phyloP scores from a whole-genome alignment of 2,329 filamentous ascomycete species.

The Ramularia endophylla region DNA sequence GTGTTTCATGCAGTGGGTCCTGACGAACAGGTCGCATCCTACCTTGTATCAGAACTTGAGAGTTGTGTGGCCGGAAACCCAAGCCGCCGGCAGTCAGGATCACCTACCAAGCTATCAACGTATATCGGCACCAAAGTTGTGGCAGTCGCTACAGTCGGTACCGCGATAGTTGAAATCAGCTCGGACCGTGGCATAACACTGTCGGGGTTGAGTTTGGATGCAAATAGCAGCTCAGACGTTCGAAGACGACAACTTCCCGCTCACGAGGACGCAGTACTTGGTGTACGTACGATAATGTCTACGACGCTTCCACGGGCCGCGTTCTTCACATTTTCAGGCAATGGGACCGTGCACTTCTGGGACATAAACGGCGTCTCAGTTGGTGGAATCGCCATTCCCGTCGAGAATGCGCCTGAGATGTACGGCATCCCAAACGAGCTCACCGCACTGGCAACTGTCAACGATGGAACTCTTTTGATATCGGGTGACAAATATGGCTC shows the following conservation, averaged over 20 bases:
- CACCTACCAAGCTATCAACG: constrained; percentile 12
- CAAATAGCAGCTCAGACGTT: constrained; percentile 1
- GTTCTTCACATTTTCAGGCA: constrained; percentile 85
- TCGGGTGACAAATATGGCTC: constrained; percentile 84
- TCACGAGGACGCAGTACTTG: constrained; percentile 57
- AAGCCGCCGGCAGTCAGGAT: constrained; percentile 14
- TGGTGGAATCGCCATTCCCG: constrained; percentile 57
- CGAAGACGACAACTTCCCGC: constrained; percentile 43
- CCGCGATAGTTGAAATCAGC: constrained; percentile 27
- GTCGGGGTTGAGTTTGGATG: constrained; percentile 5
- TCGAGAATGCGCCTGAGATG: constrained; percentile 56
- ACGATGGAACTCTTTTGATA: constrained; percentile 61
- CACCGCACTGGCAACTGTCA: constrained; percentile 53
- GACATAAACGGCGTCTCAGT: constrained; percentile 63
- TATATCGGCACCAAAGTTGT: constrained; percentile 24
- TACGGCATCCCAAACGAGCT: constrained; percentile 51
- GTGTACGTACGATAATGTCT: constrained; percentile 60
- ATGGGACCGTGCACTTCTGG: constrained; percentile 81
- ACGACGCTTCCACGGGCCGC: constrained; percentile 59
- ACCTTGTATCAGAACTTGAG: constrained; percentile 35
- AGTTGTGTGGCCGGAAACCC: constrained; percentile 22
- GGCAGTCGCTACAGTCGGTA: constrained; percentile 33
- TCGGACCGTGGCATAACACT: constrained; percentile 21
- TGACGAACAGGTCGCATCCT: constrained; percentile 50
- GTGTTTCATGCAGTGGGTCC: constrained; percentile 64